Evolutionary conservation across 768 basidiomycete genomes (phyloP).

Genomic region (Tulasnella calospora): DNA sequence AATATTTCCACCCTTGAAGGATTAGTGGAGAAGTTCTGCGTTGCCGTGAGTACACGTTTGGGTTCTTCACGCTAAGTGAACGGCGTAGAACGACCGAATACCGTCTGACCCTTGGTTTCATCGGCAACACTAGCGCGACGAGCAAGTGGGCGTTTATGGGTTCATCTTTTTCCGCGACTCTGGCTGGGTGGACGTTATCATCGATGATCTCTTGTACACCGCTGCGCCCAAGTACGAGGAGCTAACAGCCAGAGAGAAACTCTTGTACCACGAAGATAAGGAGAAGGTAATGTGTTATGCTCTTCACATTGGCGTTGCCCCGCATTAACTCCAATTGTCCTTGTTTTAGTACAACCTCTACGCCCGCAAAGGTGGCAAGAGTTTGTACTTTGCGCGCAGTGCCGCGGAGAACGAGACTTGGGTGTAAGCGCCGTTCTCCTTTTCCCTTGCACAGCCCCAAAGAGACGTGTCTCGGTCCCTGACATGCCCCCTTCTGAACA

Average conservation of each 20-base stretch:
- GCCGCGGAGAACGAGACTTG: constrained; percentile 48
- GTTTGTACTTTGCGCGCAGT: constrained; percentile 48
- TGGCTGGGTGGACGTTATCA: constrained; percentile 50
- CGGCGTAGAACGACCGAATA: not conserved
- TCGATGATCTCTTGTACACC: constrained; percentile 53
- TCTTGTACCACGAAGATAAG: constrained; percentile 50
- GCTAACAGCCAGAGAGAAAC: constrained; percentile 40
- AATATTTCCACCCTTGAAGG: constrained; percentile 45
- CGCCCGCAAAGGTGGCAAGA: constrained; percentile 47
- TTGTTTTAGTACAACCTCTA: constrained; percentile 39
- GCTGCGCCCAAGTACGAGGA: constrained; percentile 52
- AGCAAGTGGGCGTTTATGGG: constrained; percentile 53
- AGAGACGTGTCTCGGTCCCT: not conserved
- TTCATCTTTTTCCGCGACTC: constrained; percentile 54
- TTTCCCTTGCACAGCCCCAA: not conserved
- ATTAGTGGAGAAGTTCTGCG: constrained; percentile 51
- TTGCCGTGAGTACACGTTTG: constrained; percentile 39
- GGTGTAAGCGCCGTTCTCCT: constrained; percentile 37
- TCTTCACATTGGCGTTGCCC: no score
- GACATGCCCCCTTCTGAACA: constrained; percentile 6
- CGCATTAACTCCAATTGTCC: not conserved
- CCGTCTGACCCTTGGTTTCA: not conserved
- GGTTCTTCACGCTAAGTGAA: not conserved
- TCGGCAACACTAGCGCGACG: constrained; percentile 40
- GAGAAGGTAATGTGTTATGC: constrained; percentile 34